Conservation (phyloP, 2,329 filamentous ascomycete species). For the Hypoxylon sp. region DNA sequence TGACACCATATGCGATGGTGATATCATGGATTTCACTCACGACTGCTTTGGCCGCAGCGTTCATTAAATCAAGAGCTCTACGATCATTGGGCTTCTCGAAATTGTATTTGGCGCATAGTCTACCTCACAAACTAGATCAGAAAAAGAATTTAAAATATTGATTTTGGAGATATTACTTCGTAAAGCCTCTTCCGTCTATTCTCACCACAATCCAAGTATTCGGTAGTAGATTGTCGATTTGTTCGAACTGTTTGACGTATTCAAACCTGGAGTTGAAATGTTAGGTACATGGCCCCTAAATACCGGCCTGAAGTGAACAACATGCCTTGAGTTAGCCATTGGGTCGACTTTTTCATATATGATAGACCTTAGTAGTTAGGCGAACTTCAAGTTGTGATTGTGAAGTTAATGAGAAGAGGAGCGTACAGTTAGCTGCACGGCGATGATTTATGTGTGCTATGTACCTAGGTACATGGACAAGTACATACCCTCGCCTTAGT, state of each 20-base stretch:
- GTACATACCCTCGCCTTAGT: not conserved
- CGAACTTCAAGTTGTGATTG: not conserved
- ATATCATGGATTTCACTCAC: slow-evolving; percentile 88
- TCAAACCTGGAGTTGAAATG: slow-evolving; percentile 76
- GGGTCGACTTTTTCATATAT: not conserved
- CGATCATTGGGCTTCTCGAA: slow-evolving; percentile 95
- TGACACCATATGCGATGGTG: slow-evolving; percentile 90
- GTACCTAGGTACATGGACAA: not conserved
- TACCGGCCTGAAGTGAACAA: slow-evolving; percentile 31
- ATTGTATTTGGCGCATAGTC: slow-evolving; percentile 84
- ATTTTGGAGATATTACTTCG: slow-evolving; percentile 74
- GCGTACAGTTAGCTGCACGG: not conserved
- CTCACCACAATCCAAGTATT: slow-evolving; percentile 97
- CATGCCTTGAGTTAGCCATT: slow-evolving; percentile 72
- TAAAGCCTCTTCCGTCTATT: slow-evolving; percentile 94
- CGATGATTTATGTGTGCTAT: not conserved
- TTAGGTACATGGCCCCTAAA: slow-evolving; percentile 39
- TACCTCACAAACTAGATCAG: slow-evolving; percentile 56
- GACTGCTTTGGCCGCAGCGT: slow-evolving; percentile 87
- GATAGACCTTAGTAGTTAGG: not conserved
- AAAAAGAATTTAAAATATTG: slow-evolving; percentile 9
- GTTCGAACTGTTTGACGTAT: slow-evolving; percentile 93
- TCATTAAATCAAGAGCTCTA: slow-evolving; percentile 93
- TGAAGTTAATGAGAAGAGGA: not conserved
- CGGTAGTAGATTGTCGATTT: slow-evolving; percentile 81